Conservation (phyloP, 2,329 filamentous ascomycete genomes). For the Fonsecaea nubica region DNA sequence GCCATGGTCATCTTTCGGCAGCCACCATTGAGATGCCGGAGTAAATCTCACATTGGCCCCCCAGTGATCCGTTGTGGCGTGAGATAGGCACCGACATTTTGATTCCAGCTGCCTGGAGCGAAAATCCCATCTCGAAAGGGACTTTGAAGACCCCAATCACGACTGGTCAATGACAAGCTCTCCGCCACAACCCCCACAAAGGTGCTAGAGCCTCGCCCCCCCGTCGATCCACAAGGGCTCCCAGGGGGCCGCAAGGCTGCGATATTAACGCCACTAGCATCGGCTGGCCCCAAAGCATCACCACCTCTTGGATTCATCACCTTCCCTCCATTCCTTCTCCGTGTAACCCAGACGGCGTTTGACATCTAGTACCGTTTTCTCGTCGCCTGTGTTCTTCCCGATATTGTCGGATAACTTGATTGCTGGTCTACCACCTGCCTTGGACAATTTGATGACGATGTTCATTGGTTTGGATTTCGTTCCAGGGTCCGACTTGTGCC, state of each 20-base stretch:
- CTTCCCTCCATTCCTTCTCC: slow-evolving; percentile 81
- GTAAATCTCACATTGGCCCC: not conserved
- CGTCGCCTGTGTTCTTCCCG: slow-evolving; percentile 92
- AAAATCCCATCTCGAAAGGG: slow-evolving; percentile 7
- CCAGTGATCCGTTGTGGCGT: not conserved
- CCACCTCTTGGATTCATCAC: slow-evolving; percentile 85
- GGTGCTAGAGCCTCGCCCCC: slow-evolving; percentile 33
- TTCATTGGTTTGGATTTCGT: slow-evolving; percentile 90
- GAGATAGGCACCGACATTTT: slow-evolving; percentile 18
- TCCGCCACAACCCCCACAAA: slow-evolving; percentile 20
- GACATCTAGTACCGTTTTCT: slow-evolving; percentile 76
- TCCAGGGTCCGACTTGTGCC: slow-evolving; percentile 67
- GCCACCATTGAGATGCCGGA: not conserved
- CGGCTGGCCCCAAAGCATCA: slow-evolving; percentile 56
- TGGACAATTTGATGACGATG: slow-evolving; percentile 96
- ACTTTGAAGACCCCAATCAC: slow-evolving; percentile 3
- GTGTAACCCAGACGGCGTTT: slow-evolving; percentile 86
- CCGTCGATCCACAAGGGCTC: slow-evolving; percentile 17
- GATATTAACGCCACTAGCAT: slow-evolving; percentile 25
- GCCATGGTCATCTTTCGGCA: not conserved
- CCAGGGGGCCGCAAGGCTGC: slow-evolving; percentile 35
- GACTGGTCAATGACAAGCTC: slow-evolving; percentile 6
- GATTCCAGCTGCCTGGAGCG: slow-evolving; percentile 22
- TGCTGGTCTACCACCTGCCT: slow-evolving; percentile 78
- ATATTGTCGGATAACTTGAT: slow-evolving; percentile 94